phyloP scores from a whole-genome alignment of 2,329 filamentous ascomycete species.

The Simplicillium aogashimaense region DNA sequence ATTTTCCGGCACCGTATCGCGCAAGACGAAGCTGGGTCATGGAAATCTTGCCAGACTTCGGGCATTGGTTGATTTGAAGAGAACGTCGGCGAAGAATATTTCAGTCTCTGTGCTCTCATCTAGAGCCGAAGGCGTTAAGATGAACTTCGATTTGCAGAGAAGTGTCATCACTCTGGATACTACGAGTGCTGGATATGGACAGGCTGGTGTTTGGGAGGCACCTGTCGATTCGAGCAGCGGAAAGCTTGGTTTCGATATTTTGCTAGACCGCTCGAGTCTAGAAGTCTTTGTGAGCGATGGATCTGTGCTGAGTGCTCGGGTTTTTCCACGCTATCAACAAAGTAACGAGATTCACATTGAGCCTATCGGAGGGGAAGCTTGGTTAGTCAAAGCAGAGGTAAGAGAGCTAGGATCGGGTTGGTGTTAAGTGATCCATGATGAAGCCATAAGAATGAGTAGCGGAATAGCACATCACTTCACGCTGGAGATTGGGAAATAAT shows the following conservation, averaged over 20 bases:
- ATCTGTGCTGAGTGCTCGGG: constrained; percentile 14
- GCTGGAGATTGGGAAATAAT: no score
- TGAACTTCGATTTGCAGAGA: constrained; percentile 12
- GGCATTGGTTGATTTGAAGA: constrained; percentile 10
- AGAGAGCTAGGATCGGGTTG: not conserved
- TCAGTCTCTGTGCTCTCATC: constrained; percentile 14
- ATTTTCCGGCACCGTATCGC: no score
- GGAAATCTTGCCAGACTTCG: no score
- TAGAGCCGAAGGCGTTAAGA: constrained; percentile 11
- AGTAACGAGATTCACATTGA: constrained; percentile 13
- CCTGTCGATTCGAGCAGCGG: constrained; percentile 10
- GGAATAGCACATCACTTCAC: no score
- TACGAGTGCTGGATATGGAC: constrained; percentile 17
- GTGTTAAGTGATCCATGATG: not conserved
- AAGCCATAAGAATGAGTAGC: no score
- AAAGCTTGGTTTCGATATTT: constrained; percentile 16
- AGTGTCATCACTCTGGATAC: constrained; percentile 17
- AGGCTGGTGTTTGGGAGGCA: constrained; percentile 16
- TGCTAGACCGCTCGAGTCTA: constrained; percentile 16
- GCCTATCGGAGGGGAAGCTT: not conserved
- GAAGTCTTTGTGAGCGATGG: constrained; percentile 19
- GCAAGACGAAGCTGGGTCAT: no score
- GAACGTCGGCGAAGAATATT: constrained; percentile 14
- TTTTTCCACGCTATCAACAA: constrained; percentile 16
- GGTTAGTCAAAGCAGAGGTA: not conserved